phyloP scores from a whole-genome alignment of 2,329 filamentous ascomycete genomes.

The Epichloe gansuensis region DNA sequence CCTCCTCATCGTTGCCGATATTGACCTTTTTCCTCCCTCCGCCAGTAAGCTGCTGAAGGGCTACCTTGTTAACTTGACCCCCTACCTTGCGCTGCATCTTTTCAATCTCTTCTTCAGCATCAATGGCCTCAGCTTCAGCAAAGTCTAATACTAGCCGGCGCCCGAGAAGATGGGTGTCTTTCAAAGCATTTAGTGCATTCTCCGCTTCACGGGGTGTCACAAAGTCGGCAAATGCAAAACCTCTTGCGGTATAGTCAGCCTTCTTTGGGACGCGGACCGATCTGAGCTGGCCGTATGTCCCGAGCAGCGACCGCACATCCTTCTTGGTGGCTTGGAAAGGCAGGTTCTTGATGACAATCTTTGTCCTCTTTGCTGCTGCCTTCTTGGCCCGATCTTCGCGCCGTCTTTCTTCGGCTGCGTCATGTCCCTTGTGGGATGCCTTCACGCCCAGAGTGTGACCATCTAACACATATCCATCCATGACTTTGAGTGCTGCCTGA shows the following conservation, averaged over 20 bases:
- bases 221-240: slow-evolving; percentile 96
- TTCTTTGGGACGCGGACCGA: slow-evolving; percentile 92
- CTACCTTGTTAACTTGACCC: slow-evolving; percentile 79
- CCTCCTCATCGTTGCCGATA: slow-evolving; percentile 59
- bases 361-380: slow-evolving; percentile 61
- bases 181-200: slow-evolving; percentile 81
- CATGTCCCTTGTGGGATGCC: slow-evolving; percentile 72
- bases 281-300: slow-evolving; percentile 81
- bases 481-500: slow-evolving; percentile 64
- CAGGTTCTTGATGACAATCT: slow-evolving; percentile 96
- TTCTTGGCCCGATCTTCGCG: slow-evolving; percentile 78
- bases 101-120: slow-evolving; percentile 90
- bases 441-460: slow-evolving; percentile 76
- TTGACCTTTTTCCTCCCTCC: slow-evolving; percentile 79
- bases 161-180: slow-evolving; percentile 86
- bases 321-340: slow-evolving; percentile 93
- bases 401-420: slow-evolving; percentile 76
- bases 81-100: slow-evolving; percentile 96
- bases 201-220: slow-evolving; percentile 77
- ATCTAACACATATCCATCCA: slow-evolving; percentile 82
- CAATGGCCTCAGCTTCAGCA: slow-evolving; percentile 74
- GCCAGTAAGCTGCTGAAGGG: slow-evolving; percentile 75
- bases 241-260: slow-evolving; percentile 75
- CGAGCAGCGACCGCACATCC: slow-evolving; percentile 74
- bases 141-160: slow-evolving; percentile 84